Evolutionary conservation across 139 green algal species (phyloP).

Genomic region (Tetraselmis striata): DNA sequence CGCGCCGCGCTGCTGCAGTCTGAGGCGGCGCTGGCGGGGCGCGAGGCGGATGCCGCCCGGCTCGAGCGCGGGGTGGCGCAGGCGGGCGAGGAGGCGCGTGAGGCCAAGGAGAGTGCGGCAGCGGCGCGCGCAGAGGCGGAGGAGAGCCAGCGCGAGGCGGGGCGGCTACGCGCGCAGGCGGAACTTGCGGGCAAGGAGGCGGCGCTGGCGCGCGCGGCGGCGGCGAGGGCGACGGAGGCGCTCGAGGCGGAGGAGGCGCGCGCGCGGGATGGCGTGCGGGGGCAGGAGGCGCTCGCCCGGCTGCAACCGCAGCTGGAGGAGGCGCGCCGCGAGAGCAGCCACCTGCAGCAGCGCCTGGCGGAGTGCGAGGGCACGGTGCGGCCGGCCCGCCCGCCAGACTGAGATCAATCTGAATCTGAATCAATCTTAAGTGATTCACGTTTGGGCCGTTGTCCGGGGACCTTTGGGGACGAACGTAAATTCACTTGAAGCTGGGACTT

Average conservation of each 20-base stretch:
- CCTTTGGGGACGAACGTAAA: no score
- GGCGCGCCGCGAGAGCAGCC: slow-evolving; percentile 4
- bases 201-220: slow-evolving; percentile 14
- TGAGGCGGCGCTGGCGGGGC: neutral
- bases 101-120: neutral
- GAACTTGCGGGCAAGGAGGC: slow-evolving; percentile 21
- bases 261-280: neutral
- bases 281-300: neutral
- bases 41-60: slow-evolving; percentile 14
- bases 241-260: neutral
- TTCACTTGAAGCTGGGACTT: no score
- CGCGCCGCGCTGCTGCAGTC: neutral
- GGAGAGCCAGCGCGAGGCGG: slow-evolving; percentile 17
- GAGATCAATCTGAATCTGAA: no score
- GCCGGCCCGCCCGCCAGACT: no score
- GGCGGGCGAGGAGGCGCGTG: slow-evolving; percentile 23
- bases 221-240: slow-evolving; percentile 2
- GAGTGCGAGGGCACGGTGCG: slow-evolving; percentile 12
- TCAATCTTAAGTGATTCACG: no score
- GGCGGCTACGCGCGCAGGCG: slow-evolving; percentile 5
- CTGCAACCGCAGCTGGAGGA: slow-evolving; percentile 13
- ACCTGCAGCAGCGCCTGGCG: slow-evolving; percentile 7
- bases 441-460: no score
- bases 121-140: slow-evolving; percentile 12
- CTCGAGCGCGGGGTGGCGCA: slow-evolving; percentile 4